Percentiles rank a stretch among this genome's conserved stretches.
Conservation (phyloP, 768 basidiomycete genomes). For the Lactarius sanguifluus region DNA sequence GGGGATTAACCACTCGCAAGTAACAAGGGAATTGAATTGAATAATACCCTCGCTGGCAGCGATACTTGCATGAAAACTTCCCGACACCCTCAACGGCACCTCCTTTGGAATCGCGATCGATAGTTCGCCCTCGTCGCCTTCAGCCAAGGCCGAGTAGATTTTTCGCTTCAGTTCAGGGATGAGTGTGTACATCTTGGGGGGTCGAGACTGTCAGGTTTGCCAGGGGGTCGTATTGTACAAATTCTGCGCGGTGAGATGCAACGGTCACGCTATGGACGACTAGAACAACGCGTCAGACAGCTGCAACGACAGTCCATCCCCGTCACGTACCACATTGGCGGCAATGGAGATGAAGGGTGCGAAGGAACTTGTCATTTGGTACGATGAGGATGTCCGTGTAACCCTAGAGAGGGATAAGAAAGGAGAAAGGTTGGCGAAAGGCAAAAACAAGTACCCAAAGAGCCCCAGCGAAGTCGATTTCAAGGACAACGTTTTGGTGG, state of each 20-base stretch:
- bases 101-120: constrained; percentile 84
- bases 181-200: constrained; percentile 77
- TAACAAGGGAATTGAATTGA: constrained; percentile 13
- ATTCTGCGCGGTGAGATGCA: constrained; percentile 69
- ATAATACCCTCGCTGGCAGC: constrained; percentile 56
- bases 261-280: constrained; percentile 75
- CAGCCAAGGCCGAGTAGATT: constrained; percentile 86
- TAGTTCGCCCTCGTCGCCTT: constrained; percentile 92
- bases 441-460: constrained; percentile 61
- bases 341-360: constrained; percentile 83
- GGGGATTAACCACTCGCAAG: neutral
- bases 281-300: constrained; percentile 37
- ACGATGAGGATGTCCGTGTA: constrained; percentile 91
- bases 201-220: constrained; percentile 62
- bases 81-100: constrained; percentile 62
- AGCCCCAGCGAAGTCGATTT: constrained; percentile 87
- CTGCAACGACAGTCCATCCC: constrained; percentile 14
- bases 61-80: constrained; percentile 44
- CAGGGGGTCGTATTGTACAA: constrained; percentile 75
- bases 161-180: constrained; percentile 94
- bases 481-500: constrained; percentile 93
- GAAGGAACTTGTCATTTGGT: constrained; percentile 76
- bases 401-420: constrained; percentile 51
- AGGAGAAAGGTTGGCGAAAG: constrained; percentile 20
- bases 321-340: constrained; percentile 74